Evolutionary conservation across 2,329 filamentous ascomycete genomes (phyloP), one percentile per base, ranked within the genome.

Genomic region (Zymoseptoria pseudotritici): DNA sequence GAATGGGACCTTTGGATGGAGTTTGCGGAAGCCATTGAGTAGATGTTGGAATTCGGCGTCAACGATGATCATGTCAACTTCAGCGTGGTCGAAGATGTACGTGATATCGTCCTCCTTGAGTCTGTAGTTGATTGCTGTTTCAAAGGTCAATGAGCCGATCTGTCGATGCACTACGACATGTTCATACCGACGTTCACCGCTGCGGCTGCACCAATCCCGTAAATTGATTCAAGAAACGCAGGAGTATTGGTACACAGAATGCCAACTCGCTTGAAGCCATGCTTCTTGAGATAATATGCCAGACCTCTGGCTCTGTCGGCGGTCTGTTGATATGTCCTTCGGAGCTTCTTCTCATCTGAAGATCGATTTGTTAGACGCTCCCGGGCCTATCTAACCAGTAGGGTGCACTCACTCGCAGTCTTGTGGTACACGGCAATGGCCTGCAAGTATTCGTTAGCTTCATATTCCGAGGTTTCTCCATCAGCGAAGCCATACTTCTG

Each of bases 221-320:
- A 99, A 63, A 96, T 90, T 6, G 86, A 84, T 76, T 97, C 93
- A 26, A 99, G 80, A 69, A 97, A 97, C 0, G 92, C 92, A 0
- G 94, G 94, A 0, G 94, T 99, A 73, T 99, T 99, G 2, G 94
- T 90, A 8, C 86, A 87, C 10, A 99, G 80, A 54, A 99, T 87
- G 6, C 94, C 94, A 5, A 97, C 88, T 61, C 89, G 83, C 69
- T 85, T 87, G 70, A 85, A 86, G 4, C 83, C 82, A 70, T 89
- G 84, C 73, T 89, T 90, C 67, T 83, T 83, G 59, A 99, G 73
- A 73, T 88, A 97, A 76, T 96, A 97, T 13, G 91, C 92, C 19
- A 99, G 78, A 0, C 93, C 94, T 50, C 90, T 80, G 2, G 92
- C 90, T 51, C 94, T 89, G 70, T 96, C 90, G 17, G 94, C 89